These are phyloP conservation scores for Aspergillus puulaauensis DNA, from an alignment of 2,329 filamentous ascomycete species.

Conservation along the genomic window DNA sequence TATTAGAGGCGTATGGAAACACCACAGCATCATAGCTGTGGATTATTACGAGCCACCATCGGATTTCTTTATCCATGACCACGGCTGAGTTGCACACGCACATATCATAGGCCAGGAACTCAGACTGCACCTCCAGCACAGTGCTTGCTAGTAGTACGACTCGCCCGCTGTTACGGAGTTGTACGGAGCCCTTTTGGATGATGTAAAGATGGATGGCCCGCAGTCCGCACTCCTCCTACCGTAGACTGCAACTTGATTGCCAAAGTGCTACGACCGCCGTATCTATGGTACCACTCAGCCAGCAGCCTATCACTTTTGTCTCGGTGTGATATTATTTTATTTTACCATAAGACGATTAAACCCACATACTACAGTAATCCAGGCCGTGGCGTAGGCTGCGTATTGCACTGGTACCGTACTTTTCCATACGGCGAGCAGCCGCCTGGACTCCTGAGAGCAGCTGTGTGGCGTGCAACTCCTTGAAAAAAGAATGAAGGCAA, in stretches of 20 bases:
- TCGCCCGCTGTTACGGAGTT: constrained; percentile 7
- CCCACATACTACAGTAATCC: constrained; percentile 9
- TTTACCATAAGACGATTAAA: constrained; percentile 15
- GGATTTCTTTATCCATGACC: background rate
- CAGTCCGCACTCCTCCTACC: constrained; percentile 1
- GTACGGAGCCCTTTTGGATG: constrained; percentile 13
- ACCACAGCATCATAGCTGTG: constrained; percentile 1
- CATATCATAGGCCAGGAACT: background rate
- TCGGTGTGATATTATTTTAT: constrained; percentile 11
- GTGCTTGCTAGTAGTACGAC: constrained; percentile 5
- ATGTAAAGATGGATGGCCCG: constrained; percentile 11
- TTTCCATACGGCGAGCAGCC: constrained; percentile 7
- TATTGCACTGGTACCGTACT: constrained; percentile 15
- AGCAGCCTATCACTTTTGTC: constrained; percentile 3
- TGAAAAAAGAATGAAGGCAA: background rate
- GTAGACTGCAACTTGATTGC: background rate
- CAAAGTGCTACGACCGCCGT: constrained; percentile 8
- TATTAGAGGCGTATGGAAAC: background rate
- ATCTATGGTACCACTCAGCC: constrained; percentile 12
- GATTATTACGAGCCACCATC: constrained; percentile 7
- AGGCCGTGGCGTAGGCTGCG: constrained; percentile 13
- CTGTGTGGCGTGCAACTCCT: background rate
- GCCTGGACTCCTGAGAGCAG: constrained; percentile 1
- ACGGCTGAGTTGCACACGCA: constrained; percentile 9
- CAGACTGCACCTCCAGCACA: constrained; percentile 3